phyloP scores from a whole-genome alignment of 1,284 basidiomycete species.

The Earliella scabrosa region DNA sequence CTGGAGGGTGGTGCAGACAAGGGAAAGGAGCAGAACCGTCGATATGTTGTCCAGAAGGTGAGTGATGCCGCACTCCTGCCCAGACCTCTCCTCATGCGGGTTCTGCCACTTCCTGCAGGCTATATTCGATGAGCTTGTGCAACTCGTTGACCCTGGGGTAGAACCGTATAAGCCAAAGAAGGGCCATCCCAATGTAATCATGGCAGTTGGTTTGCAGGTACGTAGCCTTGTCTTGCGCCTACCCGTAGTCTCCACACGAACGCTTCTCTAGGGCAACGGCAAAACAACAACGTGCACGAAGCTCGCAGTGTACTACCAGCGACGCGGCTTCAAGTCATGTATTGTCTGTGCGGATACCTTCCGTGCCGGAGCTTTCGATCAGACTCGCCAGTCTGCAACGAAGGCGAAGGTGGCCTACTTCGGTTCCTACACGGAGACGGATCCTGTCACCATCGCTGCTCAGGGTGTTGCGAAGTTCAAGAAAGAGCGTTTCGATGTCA shows the following conservation, averaged over 20 bases:
- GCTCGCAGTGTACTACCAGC: slow-evolving; percentile 96
- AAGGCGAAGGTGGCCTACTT: slow-evolving; percentile 99
- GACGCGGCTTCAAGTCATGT: slow-evolving; percentile 96
- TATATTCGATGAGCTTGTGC: slow-evolving; percentile 96
- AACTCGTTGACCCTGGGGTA: slow-evolving; percentile 92
- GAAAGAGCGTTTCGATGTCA: slow-evolving; percentile 97
- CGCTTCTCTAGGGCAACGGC: slow-evolving; percentile 78
- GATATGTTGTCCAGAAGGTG: slow-evolving; percentile 90
- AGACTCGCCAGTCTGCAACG: slow-evolving; percentile 93
- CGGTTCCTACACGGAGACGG: slow-evolving; percentile 98
- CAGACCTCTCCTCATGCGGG: slow-evolving; percentile 3
- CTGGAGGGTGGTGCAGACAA: slow-evolving; percentile 78
- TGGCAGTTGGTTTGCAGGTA: slow-evolving; percentile 96
- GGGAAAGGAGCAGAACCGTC: slow-evolving; percentile 81
- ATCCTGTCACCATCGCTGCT: slow-evolving; percentile 94
- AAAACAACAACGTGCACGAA: slow-evolving; percentile 99
- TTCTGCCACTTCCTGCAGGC: slow-evolving; percentile 54
- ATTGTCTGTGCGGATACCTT: slow-evolving; percentile 99
- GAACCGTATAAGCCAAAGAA: slow-evolving; percentile 98
- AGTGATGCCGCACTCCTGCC: slow-evolving; percentile 13
- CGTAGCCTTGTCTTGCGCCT: slow-evolving; percentile 22
- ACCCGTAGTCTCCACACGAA: background rate
- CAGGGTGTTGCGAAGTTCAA: slow-evolving; percentile 97
- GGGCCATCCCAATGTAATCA: slow-evolving; percentile 93
- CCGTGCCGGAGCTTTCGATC: slow-evolving; percentile 99